Base-by-base conservation (phyloP, 176 grass and related monocot genomes). In the Hyparrhenia diplandra region DNA sequence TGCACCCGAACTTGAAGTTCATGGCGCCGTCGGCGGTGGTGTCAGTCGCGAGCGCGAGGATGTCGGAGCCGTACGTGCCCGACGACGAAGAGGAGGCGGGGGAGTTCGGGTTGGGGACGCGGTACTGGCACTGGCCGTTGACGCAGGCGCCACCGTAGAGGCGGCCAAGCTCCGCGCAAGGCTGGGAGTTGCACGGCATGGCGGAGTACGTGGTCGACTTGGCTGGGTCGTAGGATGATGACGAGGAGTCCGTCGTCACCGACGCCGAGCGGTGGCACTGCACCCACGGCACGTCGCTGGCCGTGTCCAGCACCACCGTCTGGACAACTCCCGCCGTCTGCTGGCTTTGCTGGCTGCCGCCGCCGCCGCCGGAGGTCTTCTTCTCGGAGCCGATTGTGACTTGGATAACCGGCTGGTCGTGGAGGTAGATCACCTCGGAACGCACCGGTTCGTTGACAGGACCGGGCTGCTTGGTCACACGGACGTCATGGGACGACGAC, bases 1-100 rank as follows among this genome's bases (percentile, higher is more conserved):
- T 91, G 52, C 93, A 95, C 16, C 85, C 89, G 77, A 91, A 91
- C 34, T 23, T 59, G 47, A 91, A 91, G 18, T 67, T 42, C 0
- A 55, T 10, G n/a, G 68, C 29, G 64, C 31, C 54, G 73, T 55
- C 43, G 61, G 6, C 13, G 6, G 85, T 74, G 75, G 80, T 70
- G 75, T 83, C 64, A 0, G 85, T 6, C 5, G 51, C 20, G 20
- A 54, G 51, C 51, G 18, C 4, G 41, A 72, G 41, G 7, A 72
- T 13, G 69, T 72, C 42, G 69, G 42, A 20, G 42, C 42, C 8
- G 69, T 72, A 72, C 13, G 42, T 72, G 7, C 69, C 69, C 42
- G 69, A 46, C 8, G 69, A 47, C 24, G 69, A 54, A 2, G 51
- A 72, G 0, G 42, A 72, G 8, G 5, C 7, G 14, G 17, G 16